Evolutionary conservation across 441 rosid genomes (phyloP).

Genomic region (Lepidium campestre): DNA sequence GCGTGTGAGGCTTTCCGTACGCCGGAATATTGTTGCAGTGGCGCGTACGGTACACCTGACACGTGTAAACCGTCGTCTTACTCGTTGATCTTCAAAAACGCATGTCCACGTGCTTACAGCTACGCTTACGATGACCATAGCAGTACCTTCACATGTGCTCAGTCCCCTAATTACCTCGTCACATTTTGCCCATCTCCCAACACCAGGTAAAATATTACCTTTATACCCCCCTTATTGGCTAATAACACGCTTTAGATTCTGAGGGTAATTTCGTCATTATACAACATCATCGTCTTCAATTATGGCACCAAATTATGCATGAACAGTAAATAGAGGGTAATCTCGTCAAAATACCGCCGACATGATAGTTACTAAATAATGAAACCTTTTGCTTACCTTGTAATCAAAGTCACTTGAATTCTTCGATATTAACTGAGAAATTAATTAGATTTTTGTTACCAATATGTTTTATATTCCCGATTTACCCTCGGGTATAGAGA

Average conservation of each 20-base stretch:
- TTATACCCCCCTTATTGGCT: conserved; percentile 25
- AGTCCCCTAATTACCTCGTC: conserved; percentile 57
- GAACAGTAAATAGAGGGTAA: conserved; percentile 20
- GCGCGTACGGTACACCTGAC: conserved; percentile 60
- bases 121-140: conserved; percentile 86
- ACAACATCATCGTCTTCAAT: background rate
- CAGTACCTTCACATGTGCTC: conserved; percentile 87
- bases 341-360: too few relatives aligned
- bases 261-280: conserved; percentile 21
- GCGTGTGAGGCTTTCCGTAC: conserved; percentile 79
- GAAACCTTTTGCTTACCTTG: conserved; percentile 17
- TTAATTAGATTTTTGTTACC: background rate
- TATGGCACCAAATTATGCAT: too few relatives aligned
- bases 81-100: conserved; percentile 61
- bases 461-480: background rate
- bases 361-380: too few relatives aligned
- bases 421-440: background rate
- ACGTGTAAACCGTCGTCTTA: conserved; percentile 75
- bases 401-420: background rate
- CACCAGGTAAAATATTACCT: conserved; percentile 48
- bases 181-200: conserved; percentile 83
- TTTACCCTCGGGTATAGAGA: background rate
- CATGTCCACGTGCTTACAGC: conserved; percentile 90
- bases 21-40: conserved; percentile 84
- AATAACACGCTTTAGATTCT: conserved; percentile 26